A percentile compares a stretch with the other conserved stretches of the same genome.
Conservation (phyloP, 306 rosid species). For the Sesbania bispinosa region DNA sequence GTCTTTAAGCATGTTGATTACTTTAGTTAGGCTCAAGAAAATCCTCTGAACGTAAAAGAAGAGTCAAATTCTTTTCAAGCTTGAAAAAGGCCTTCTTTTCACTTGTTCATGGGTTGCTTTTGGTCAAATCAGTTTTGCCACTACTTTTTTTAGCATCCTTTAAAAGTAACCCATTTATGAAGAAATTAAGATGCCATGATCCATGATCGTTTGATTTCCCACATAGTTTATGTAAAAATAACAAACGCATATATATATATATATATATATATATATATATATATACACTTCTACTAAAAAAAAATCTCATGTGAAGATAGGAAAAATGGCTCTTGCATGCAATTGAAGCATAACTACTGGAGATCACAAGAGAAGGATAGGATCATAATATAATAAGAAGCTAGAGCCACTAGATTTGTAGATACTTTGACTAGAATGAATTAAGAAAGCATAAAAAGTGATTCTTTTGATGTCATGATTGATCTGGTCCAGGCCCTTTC, state of each 20-base stretch:
- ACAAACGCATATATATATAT: too few relatives aligned
- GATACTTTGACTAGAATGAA: constrained; percentile 43
- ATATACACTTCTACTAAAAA: neutral
- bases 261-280: too few relatives aligned
- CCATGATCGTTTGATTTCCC: neutral
- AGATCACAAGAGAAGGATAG: neutral
- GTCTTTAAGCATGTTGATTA: neutral
- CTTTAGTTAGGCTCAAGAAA: constrained; percentile 33
- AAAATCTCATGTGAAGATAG: neutral
- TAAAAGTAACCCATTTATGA: neutral
- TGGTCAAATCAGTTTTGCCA: constrained; percentile 5
- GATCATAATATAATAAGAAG: neutral
- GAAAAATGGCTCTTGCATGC: constrained; percentile 36
- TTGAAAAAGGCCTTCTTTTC: neutral
- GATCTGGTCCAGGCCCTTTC: constrained; percentile 41
- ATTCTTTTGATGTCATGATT: constrained; percentile 39
- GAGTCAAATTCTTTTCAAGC: neutral
- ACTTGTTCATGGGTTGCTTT: neutral
- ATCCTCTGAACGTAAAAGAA: neutral
- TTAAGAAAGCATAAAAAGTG: constrained; percentile 15
- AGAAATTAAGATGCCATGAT: constrained; percentile 3
- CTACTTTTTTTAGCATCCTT: neutral
- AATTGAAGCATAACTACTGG: constrained; percentile 18
- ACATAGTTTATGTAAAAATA: neutral
- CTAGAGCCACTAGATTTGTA: constrained; percentile 8